Percentiles rank a stretch among this genome's conserved stretches.
These are phyloP conservation scores for Gossypium stocksii DNA, from an alignment of 345 rosid species.

Conservation along the genomic window DNA sequence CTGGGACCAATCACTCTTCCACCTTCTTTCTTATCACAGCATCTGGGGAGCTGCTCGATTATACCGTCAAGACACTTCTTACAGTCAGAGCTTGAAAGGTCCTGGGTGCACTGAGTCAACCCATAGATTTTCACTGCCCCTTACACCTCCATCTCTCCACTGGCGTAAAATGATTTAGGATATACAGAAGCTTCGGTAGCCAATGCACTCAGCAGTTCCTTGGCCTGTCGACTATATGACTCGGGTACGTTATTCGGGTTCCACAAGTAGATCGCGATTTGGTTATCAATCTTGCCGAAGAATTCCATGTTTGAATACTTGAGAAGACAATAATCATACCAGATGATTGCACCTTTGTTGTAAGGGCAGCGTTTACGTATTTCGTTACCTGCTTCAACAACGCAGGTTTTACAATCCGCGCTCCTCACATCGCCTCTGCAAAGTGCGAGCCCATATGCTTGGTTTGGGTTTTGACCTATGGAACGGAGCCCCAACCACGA, in stretches of 20 bases:
- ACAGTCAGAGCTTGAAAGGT: conserved; percentile 38
- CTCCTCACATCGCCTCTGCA: conserved; percentile 54
- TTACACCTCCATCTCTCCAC: conserved; percentile 33
- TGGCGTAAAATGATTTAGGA: conserved; percentile 34
- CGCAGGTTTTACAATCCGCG: conserved; percentile 44
- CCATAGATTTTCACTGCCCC: conserved; percentile 38
- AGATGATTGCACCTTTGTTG: conserved; percentile 42
- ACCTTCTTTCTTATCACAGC: conserved; percentile 60
- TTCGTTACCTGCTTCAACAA: conserved; percentile 35
- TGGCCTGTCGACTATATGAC: conserved; percentile 36
- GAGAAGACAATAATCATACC: conserved; percentile 60
- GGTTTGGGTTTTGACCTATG: conserved; percentile 30
- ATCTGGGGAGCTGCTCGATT: conserved; percentile 42
- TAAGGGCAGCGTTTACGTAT: conserved; percentile 43
- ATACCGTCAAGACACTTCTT: conserved; percentile 46
- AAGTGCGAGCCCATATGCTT: conserved; percentile 47
- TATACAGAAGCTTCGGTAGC: conserved; percentile 16
- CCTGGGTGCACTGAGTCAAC: conserved; percentile 58
- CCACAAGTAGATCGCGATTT: conserved; percentile 31
- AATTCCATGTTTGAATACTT: conserved; percentile 48
- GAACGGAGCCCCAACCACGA: conserved; percentile 42
- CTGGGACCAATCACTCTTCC: conserved; percentile 53
- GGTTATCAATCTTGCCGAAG: conserved; percentile 46
- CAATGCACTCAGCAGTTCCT: conserved; percentile 31
- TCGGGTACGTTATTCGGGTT: conserved; percentile 35